Base-by-base conservation (phyloP, 2,329 filamentous ascomycete species). In the Pestalotiopsis sp. region DNA sequence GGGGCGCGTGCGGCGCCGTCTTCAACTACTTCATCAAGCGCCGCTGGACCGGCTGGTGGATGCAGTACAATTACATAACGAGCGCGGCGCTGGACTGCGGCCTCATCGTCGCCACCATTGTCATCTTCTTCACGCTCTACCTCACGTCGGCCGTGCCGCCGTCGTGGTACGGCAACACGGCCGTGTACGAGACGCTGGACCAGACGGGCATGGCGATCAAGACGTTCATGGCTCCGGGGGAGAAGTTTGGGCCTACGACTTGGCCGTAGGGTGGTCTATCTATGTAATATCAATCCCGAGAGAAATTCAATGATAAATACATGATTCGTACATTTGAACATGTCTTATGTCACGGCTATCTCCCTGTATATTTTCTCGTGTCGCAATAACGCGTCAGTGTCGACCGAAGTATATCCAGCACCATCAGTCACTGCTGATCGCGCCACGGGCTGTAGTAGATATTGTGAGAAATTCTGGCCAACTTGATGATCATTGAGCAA, bases 31-130 rank as follows among this genome's bases (percentile, higher is more conserved):
- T 84, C 72, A 86, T 93, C 75, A 87, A 87, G 75, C 84, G 89
- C 68, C 84, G 86, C 70, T 91, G 86, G 79, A 86, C 84, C 3
- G 91, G 89, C 40, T 93, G 91, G 91, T 94, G 91, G 91, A 82
- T 91, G 77, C 88, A 90, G 77, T 94, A 92, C 81, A 93, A 94
- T 81, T 94, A 93, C 76, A 85, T 93, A 74, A 88, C 90, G 0
- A 92, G 90, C 22, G 91, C 91, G 0, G 91, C 89, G 1, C 81
- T 94, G 48, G 91, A 93, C 76, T 87, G 86, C 62, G 91, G 91
- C 4, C 83, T 92, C 4, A 88, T 90, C 13, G 77, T 93, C 22
- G 86, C 85, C 40, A 90, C 90, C 0, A 85, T 94, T 44, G 77
- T 93, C 67, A 90, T 93, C 67, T 92, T 94, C 81, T 88, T 92